Evolutionary conservation across 768 basidiomycete genomes (phyloP).

Genomic region (Podaxis sp.): DNA sequence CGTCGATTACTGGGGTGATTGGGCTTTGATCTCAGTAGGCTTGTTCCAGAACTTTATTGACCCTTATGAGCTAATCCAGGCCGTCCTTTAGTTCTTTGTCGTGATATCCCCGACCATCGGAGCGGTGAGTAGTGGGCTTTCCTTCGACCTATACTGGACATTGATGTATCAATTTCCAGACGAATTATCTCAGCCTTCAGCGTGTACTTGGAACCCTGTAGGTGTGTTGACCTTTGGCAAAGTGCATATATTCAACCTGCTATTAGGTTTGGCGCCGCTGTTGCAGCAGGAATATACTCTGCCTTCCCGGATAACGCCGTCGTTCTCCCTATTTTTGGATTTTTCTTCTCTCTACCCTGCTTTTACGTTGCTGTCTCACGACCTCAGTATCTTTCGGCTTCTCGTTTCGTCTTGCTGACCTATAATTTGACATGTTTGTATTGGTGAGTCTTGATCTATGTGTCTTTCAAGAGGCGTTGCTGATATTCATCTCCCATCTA

Average conservation of each 20-base stretch:
- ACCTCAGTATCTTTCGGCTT: constrained; percentile 72
- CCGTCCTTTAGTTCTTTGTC: constrained; percentile 65
- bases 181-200: constrained; percentile 82
- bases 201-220: constrained; percentile 86
- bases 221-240: constrained; percentile 25
- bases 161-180: constrained; percentile 41
- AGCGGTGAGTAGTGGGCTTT: constrained; percentile 45
- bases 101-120: constrained; percentile 91
- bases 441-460: constrained; percentile 38
- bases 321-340: constrained; percentile 79
- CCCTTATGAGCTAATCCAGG: background rate
- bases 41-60: background rate
- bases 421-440: constrained; percentile 86
- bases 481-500: background rate
- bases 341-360: constrained; percentile 89
- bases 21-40: constrained; percentile 90
- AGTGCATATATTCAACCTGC: constrained; percentile 12
- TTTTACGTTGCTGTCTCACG: constrained; percentile 86
- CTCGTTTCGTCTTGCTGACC: constrained; percentile 79
- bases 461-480: background rate
- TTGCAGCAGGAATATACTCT: constrained; percentile 71
- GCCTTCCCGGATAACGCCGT: constrained; percentile 75
- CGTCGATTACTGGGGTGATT: constrained; percentile 84
- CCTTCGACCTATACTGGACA: background rate
- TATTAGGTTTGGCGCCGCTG: constrained; percentile 70